Conservation (phyloP, 176 grass and related monocot genomes). For the Pharus latifolius region DNA sequence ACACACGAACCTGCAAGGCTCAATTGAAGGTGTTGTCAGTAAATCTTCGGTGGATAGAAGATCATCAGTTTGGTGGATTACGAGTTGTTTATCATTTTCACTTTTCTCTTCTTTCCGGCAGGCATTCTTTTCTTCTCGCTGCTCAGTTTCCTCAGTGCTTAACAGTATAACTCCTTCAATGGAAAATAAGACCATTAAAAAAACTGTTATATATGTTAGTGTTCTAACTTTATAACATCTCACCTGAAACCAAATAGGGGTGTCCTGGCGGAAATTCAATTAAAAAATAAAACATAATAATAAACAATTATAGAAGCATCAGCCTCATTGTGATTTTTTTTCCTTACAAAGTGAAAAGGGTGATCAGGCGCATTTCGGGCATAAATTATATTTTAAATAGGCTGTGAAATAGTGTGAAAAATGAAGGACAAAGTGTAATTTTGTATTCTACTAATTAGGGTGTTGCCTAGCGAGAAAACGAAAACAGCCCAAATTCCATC, state of each 20-base stretch:
- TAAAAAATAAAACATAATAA: neutral
- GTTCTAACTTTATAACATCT: neutral
- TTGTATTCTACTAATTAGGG: no score
- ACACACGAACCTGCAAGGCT: constrained; percentile 50
- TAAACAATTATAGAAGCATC: neutral
- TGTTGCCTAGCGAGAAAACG: no score
- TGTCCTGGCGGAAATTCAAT: neutral
- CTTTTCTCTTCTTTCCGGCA: constrained; percentile 44
- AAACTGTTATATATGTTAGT: neutral
- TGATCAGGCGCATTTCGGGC: neutral
- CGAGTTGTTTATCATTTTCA: constrained; percentile 35
- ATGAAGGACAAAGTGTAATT: no score
- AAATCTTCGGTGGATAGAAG: constrained; percentile 33
- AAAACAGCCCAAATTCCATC: no score
- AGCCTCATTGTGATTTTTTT: neutral
- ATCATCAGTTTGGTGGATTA: constrained; percentile 27
- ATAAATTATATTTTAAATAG: neutral
- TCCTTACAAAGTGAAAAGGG: neutral
- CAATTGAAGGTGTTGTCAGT: constrained; percentile 44
- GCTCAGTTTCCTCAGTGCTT: constrained; percentile 43
- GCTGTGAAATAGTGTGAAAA: no score
- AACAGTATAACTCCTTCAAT: constrained; percentile 30
- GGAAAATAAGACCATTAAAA: neutral
- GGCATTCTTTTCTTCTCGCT: constrained; percentile 37
- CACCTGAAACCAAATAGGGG: neutral